Evolutionary conservation across 2,329 filamentous ascomycete genomes (phyloP).

Genomic region (Thelonectria rubi): DNA sequence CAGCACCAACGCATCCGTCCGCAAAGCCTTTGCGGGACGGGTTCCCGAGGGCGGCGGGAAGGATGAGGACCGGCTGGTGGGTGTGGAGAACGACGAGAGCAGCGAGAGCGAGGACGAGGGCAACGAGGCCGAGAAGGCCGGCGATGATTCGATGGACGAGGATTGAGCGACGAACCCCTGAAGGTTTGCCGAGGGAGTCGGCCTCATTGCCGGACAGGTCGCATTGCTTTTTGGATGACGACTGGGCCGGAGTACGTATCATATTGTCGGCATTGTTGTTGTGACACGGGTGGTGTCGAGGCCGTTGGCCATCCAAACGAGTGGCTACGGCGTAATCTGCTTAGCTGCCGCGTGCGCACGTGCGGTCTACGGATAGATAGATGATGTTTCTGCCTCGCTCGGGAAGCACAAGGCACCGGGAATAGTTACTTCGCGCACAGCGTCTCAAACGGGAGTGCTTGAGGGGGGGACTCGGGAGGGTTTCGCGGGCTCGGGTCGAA

Average conservation of each 20-base stretch:
- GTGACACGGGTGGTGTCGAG: constrained; percentile 8
- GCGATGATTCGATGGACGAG: constrained; percentile 63
- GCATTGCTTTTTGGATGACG: constrained; percentile 4
- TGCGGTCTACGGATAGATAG: background rate
- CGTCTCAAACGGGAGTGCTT: too few relatives aligned
- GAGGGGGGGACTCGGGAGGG: background rate
- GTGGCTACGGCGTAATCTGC: constrained; percentile 10
- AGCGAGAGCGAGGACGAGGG: constrained; percentile 70
- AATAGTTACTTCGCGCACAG: too few relatives aligned
- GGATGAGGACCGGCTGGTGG: constrained; percentile 80
- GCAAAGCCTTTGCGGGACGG: constrained; percentile 81
- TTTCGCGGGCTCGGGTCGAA: constrained; percentile 1
- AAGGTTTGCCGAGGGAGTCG: constrained; percentile 8
- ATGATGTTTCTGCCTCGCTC: background rate
- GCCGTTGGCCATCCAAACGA: background rate
- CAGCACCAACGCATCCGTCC: constrained; percentile 87
- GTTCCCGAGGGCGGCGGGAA: constrained; percentile 65
- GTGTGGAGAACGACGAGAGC: constrained; percentile 73
- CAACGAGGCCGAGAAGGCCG: constrained; percentile 64
- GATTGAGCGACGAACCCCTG: constrained; percentile 48
- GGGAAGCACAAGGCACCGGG: background rate
- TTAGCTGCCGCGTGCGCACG: constrained; percentile 12
- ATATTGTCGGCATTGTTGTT: background rate
- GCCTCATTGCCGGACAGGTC: constrained; percentile 4
- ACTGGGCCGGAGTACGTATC: constrained; percentile 8